Base-by-base conservation (phyloP, 495 filamentous ascomycete genomes). In the Annulohypoxylon stygium region DNA sequence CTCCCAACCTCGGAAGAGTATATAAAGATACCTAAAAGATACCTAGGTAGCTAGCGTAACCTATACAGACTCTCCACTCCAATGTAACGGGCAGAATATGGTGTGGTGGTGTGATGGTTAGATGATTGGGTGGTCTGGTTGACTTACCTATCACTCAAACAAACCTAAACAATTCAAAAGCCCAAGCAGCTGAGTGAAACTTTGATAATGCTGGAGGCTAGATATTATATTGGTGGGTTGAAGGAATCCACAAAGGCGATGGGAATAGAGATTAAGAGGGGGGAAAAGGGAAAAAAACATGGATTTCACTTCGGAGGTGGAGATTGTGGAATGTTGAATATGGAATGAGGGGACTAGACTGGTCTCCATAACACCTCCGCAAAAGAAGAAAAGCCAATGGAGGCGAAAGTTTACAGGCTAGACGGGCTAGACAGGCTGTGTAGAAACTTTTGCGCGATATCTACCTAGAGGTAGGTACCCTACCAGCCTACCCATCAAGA, bases 381-480 rank as follows among this genome's bases (percentile, higher is more conserved):
- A 33, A 47, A 47, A 47, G 43, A 47, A 47, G 16, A 47, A 47
- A 47, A 47, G 43, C 5, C 43, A 4, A 12, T 20, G n/a, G 43
- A 47, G 43, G 43, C 48, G 18, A 51, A 23, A 36, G 14, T 45
- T 61, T 61, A 47, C 26, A 43, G 65, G 65, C 45, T 68, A 68
- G 65, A 65, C 5, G 30, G 30, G 30, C 30, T 30, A 30, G 20
- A 23, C 20, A 23, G 20, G 20, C 30, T 30, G 5, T 30, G 30
- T 30, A 68, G 65, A 65, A 8, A 37, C 43, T 57, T 10, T 60
- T 59, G 26, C 33, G 26, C 30, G 50, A 50, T 51, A 57, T 43
- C 50, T 45, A 39, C 34, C 10, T 7, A 6, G 6, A 36, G 36
- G 36, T 39, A 18, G 16, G n/a, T 65, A 65, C 48, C 54, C 39